Conservation (phyloP, 352 stramenopile genomes). For the Pythium rishiriense region DNA sequence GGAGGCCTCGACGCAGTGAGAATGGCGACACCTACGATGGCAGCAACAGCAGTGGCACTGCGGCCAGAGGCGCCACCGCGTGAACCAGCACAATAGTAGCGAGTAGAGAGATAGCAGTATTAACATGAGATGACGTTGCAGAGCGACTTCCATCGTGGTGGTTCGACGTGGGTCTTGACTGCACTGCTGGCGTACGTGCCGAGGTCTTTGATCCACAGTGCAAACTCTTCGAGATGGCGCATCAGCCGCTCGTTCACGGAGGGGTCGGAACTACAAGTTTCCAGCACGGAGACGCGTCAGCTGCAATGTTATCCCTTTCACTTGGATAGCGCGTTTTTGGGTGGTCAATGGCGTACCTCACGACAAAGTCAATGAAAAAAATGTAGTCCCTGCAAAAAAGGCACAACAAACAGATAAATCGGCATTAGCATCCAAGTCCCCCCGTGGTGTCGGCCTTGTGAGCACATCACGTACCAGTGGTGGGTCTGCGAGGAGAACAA, state of each 20-base stretch:
- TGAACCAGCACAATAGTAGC: neutral
- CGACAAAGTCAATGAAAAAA: constrained; percentile 79
- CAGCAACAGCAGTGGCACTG: neutral
- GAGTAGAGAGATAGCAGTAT: neutral
- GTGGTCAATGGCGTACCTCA: too few species aligned
- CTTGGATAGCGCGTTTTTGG: too few species aligned
- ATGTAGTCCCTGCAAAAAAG: constrained; percentile 62
- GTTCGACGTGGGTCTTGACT: constrained; percentile 62
- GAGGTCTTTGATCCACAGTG: constrained; percentile 75
- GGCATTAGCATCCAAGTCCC: neutral
- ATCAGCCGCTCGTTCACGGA: constrained; percentile 51
- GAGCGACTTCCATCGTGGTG: constrained; percentile 67
- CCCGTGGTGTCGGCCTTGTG: neutral
- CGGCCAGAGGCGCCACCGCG: constrained; percentile 1
- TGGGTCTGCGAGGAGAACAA: constrained; percentile 69
- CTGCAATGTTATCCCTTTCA: too few species aligned
- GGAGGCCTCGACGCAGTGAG: neutral
- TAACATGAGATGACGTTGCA: constrained; percentile 68
- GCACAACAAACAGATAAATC: too few species aligned
- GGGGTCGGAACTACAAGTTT: constrained; percentile 22
- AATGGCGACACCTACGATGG: neutral
- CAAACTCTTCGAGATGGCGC: constrained; percentile 72
- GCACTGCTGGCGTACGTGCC: constrained; percentile 67
- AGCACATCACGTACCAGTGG: constrained; percentile 45
- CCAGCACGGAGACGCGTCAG: too few species aligned